Base-by-base conservation (phyloP, 352 stramenopile species). In the Halophytophthora batemanensis region DNA sequence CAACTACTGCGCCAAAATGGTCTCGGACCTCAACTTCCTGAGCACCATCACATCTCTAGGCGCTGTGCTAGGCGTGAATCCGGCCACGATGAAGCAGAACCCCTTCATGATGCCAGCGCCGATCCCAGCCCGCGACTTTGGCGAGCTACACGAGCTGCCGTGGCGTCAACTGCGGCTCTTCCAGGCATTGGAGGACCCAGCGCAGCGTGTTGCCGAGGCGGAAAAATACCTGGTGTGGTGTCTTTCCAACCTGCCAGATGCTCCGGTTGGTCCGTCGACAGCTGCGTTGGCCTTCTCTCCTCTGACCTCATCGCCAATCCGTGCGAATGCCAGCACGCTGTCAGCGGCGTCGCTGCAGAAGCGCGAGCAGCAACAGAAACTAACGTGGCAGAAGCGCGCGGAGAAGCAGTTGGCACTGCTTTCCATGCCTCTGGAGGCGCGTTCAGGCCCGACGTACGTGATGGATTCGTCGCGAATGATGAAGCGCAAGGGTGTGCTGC, bases 51-150 rank as follows among this genome's bases (percentile, higher is more conserved):
- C 62, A 25, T 55, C 59, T 5, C 61, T 93, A 3, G 65, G 71
- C 3, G 41, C 66, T 2, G 66, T 84, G 6, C 61, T 93, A 4
- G 77, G 77, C 15, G 67, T 93, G 18, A 71, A 81, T 15, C 57
- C 77, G 8, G 34, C 60, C 1, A 63, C 53, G 2, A 86, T 93
- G 77, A 74, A 74, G 45, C 76, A 88, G 38, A 93, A 93, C 41
- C 83, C 83, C 23, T 91, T 93, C 59, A 93, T 93, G 81, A 87
- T 89, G 72, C 79, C 83, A 18, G 50, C 65, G 18, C 66, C 79
- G n/a, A 86, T 87, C 52, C 48, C 73, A 6, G 72, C 84, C 36
- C 74, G 77, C 13, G 73, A 86, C 35, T 85, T 90, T 21, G 31
- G 50, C 25, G 50, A 54, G 14, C 18, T 80, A 15, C 49, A 65